Conservation (phyloP, 2,329 filamentous ascomycete genomes). For the Monosporascus sp. region DNA sequence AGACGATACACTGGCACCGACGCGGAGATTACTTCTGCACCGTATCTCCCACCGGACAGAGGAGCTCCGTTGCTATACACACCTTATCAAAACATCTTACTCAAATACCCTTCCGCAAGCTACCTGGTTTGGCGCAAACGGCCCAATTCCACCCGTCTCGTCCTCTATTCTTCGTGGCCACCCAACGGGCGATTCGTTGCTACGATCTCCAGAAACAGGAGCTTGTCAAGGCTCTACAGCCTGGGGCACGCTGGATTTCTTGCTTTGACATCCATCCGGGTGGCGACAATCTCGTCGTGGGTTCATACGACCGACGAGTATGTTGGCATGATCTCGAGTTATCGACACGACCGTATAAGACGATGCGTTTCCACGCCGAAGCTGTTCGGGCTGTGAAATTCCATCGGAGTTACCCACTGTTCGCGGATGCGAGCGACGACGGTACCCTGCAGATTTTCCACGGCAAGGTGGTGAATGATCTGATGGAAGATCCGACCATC, state of each 20-base stretch:
- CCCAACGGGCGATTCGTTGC: constrained; percentile 84
- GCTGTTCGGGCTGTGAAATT: constrained; percentile 87
- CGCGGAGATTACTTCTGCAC: constrained; percentile 92
- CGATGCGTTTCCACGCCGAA: constrained; percentile 87
- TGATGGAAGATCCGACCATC: constrained; percentile 95
- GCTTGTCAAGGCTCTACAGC: constrained; percentile 87
- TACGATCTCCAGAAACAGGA: constrained; percentile 92
- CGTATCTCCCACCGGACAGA: constrained; percentile 74
- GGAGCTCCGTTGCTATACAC: constrained; percentile 84
- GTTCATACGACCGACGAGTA: constrained; percentile 87
- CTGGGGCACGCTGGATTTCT: constrained; percentile 89
- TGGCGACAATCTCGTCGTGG: constrained; percentile 90
- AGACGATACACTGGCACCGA: constrained; percentile 89
- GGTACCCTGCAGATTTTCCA: constrained; percentile 95
- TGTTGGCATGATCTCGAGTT: constrained; percentile 97
- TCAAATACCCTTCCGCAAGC: constrained; percentile 82
- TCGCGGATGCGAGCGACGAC: constrained; percentile 93
- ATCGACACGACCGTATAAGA: constrained; percentile 88
- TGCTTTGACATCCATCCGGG: constrained; percentile 89
- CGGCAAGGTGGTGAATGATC: constrained; percentile 86
- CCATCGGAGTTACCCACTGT: constrained; percentile 75
- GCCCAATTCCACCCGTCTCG: constrained; percentile 92
- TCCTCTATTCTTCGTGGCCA: constrained; percentile 93
- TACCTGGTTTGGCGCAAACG: constrained; percentile 73
- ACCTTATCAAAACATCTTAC: constrained; percentile 92